Conservation (phyloP, 176 grass and related monocot species). For the Bonia amplexicaulis region DNA sequence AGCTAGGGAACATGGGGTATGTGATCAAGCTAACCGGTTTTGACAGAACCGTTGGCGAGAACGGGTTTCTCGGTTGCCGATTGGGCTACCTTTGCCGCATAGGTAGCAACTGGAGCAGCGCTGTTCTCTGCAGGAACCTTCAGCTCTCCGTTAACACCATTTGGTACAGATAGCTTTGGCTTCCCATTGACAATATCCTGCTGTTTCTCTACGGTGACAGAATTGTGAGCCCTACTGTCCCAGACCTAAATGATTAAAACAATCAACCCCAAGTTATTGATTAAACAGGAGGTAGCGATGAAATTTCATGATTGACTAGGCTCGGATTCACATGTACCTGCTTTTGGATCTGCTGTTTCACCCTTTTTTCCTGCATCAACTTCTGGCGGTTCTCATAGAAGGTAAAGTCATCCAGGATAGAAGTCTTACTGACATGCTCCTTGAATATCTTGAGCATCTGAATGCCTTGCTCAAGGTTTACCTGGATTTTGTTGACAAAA, state of each 20-base stretch:
- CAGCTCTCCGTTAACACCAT: conserved; percentile 41
- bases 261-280: background rate
- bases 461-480: conserved; percentile 82
- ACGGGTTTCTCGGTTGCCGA: conserved; percentile 19
- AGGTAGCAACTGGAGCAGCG: conserved; percentile 17
- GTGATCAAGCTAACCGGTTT: conserved; percentile 38
- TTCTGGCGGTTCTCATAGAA: conserved; percentile 95
- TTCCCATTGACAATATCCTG: conserved; percentile 40
- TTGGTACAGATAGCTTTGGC: conserved; percentile 40
- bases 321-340: conserved; percentile 31
- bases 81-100: conserved; percentile 42
- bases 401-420: conserved; percentile 77
- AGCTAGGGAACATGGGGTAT: conserved; percentile 15
- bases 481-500: conserved; percentile 27
- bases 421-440: conserved; percentile 72
- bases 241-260: conserved; percentile 45
- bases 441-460: conserved; percentile 97
- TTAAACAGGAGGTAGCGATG: background rate
- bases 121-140: conserved; percentile 46
- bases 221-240: conserved; percentile 47
- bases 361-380: conserved; percentile 82
- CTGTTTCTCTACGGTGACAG: conserved; percentile 41
- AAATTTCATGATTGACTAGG: background rate
- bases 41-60: conserved; percentile 27
- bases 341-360: conserved; percentile 68